Evolutionary conservation across 352 stramenopile genomes (phyloP), one percentile per base, ranked within the genome.

Genomic region (Phytophthora fragariae): DNA sequence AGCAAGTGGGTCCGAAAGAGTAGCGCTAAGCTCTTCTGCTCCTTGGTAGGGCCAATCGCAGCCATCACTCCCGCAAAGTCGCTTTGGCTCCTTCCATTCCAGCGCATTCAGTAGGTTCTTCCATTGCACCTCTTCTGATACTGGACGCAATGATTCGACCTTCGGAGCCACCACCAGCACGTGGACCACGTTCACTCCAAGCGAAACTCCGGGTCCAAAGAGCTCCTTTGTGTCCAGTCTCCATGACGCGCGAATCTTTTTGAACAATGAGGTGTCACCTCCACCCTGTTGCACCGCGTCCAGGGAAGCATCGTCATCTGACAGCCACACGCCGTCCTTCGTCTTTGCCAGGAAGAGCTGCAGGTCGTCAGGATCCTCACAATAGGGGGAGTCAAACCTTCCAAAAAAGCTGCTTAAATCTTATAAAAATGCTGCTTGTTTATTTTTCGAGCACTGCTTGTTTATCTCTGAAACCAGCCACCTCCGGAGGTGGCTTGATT

Each of bases 31-130:
- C 15, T 27, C 8, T 24, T 11, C 7, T 33, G 44, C 44, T 56
- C 57, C 57, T 64, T 46, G 57, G 12, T 44, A 46, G 8, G 15
- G 21, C 39, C 57, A 64, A n/a, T 57, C 37, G 9, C 2, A 21
- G 5, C 44, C 14, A 50, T 2, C 14, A 0, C 10, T 19, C 7
- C 44, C 10, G 17, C 44, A 50, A 50, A 50, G 44, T 50, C 44
- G 44, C 14, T 21, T 17, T 5, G 44, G 44, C 44, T 21, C 44
- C 17, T 21, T 50, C 44, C 44, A 50, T 14, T 50, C 12, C 10
- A 50, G 17, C 44, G 44, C 8, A 3, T 21, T 14, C 44, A 50
- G 17, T 14, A 50, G 14, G 12, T 50, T 15, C 44, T 50, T 7
- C 37, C 12, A 10, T 46, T 15, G 37, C 37, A 14, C 37, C 37